phyloP scores from a whole-genome alignment of 2,329 filamentous ascomycete genomes.

The Parafenestella ontariensis region DNA sequence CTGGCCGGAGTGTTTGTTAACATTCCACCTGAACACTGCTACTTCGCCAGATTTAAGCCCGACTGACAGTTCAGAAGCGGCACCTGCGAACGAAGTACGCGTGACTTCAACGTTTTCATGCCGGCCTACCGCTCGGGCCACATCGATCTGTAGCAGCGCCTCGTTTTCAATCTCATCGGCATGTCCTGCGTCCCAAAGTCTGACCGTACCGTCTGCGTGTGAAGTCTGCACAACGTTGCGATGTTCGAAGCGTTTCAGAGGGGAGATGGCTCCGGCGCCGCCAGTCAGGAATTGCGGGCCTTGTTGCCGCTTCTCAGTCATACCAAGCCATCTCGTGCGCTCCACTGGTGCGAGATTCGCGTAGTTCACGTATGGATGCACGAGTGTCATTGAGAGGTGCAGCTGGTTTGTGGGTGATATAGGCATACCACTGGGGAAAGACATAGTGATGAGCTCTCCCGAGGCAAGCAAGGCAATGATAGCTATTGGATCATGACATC shows the following conservation, averaged over 20 bases:
- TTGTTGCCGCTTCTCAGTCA: conserved; percentile 82
- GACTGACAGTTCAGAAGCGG: conserved; percentile 82
- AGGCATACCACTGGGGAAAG: conserved; percentile 88
- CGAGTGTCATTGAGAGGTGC: conserved; percentile 83
- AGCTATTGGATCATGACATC: conserved; percentile 89
- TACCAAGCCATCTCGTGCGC: conserved; percentile 83
- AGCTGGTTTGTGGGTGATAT: conserved; percentile 93
- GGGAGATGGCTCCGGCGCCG: conserved; percentile 74
- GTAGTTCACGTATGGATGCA: conserved; percentile 86
- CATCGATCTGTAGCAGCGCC: conserved; percentile 80
- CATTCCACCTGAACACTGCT: conserved; percentile 86
- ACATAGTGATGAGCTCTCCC: conserved; percentile 87
- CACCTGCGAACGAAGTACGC: conserved; percentile 79
- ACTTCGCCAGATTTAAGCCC: conserved; percentile 86
- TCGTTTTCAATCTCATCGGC: conserved; percentile 93
- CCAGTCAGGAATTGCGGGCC: conserved; percentile 81
- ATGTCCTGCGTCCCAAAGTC: conserved; percentile 91
- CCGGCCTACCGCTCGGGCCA: conserved; percentile 82
- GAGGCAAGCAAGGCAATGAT: conserved; percentile 80
- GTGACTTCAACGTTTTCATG: conserved; percentile 78
- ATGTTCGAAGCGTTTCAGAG: conserved; percentile 78
- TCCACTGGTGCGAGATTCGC: conserved; percentile 76
- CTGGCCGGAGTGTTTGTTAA: conserved; percentile 74
- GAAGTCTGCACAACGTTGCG: conserved; percentile 86
- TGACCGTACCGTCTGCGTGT: conserved; percentile 89